Conservation (phyloP, 2,329 filamentous ascomycete species). For the Calonectria pseudoreteaudii region DNA sequence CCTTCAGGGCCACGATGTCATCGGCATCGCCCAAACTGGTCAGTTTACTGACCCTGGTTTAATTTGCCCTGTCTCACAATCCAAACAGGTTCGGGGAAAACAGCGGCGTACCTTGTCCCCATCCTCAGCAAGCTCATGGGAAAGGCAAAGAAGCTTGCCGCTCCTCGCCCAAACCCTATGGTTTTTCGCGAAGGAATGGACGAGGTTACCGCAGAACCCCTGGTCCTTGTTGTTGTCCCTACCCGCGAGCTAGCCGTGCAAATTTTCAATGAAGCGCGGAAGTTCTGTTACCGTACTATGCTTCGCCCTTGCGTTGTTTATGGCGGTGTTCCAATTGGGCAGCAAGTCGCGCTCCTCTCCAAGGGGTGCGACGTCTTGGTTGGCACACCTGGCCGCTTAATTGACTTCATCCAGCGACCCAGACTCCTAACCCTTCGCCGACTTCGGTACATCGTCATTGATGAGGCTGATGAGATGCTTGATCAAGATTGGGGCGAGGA, state of each 20-base stretch:
- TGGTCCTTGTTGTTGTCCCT: conserved; percentile 87
- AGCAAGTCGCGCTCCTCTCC: conserved; percentile 78
- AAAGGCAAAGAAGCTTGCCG: conserved; percentile 89
- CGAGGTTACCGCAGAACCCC: conserved; percentile 80
- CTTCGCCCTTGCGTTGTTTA: conserved; percentile 91
- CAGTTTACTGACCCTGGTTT: conserved; percentile 43
- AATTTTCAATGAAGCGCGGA: conserved; percentile 93
- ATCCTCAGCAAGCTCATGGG: conserved; percentile 94
- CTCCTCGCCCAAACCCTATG: conserved; percentile 76
- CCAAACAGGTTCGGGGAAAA: conserved; percentile 88
- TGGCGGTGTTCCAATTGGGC: conserved; percentile 79
- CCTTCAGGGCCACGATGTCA: conserved; percentile 80
- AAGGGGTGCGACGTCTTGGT: conserved; percentile 92
- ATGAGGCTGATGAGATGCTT: conserved; percentile 96
- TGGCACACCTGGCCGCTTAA: conserved; percentile 86
- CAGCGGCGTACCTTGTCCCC: conserved; percentile 90
- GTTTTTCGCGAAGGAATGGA: conserved; percentile 63
- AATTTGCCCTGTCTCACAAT: neutral
- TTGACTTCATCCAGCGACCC: conserved; percentile 83
- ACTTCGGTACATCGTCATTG: conserved; percentile 84
- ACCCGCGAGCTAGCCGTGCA: conserved; percentile 93
- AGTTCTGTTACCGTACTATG: conserved; percentile 95
- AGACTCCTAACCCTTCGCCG: conserved; percentile 78
- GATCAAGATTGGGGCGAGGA: conserved; percentile 82
- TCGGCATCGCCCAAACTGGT: conserved; percentile 95